A percentile compares a stretch with the other conserved stretches of the same genome.
Evolutionary conservation across 495 filamentous ascomycete genomes (phyloP).

Genomic region (Penicillium goetzii): DNA sequence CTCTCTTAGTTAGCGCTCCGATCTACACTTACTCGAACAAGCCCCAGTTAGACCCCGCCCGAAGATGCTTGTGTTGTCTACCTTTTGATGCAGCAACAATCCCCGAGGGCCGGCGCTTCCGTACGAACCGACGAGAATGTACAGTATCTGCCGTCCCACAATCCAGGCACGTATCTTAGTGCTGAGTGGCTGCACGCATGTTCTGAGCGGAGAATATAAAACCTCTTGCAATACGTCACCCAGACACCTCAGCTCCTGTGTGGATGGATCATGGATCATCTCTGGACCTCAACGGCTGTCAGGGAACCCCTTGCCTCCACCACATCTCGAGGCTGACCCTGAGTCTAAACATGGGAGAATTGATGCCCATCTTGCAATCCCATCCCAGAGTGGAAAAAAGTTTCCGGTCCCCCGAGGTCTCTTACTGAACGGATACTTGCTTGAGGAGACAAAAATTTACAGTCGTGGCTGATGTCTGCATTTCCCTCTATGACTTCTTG

Average conservation of each 20-base stretch:
- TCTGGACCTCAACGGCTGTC: slow-evolving; percentile 19
- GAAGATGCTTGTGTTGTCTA: background rate
- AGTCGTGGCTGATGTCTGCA: background rate
- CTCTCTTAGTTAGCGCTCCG: slow-evolving; percentile 13
- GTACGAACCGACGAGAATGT: slow-evolving; percentile 1
- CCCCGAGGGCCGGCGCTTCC: background rate
- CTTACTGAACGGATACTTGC: slow-evolving; percentile 27
- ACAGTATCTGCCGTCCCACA: slow-evolving; percentile 8
- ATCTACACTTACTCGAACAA: slow-evolving; percentile 18
- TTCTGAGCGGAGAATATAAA: slow-evolving; percentile 11
- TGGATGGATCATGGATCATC: slow-evolving; percentile 9
- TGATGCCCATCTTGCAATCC: slow-evolving; percentile 2
- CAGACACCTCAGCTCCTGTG: slow-evolving; percentile 9
- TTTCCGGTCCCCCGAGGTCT: slow-evolving; percentile 2
- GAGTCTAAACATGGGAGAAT: slow-evolving; percentile 6
- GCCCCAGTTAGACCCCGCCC: background rate
- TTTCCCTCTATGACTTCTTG: slow-evolving; percentile 20
- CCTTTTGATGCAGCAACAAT: background rate
- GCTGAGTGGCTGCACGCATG: slow-evolving; percentile 19
- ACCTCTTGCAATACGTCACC: slow-evolving; percentile 10
- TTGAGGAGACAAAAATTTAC: slow-evolving; percentile 12
- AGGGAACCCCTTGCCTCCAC: slow-evolving; percentile 17
- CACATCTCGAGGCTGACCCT: slow-evolving; percentile 7
- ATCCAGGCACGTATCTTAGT: slow-evolving; percentile 18
- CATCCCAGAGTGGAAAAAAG: slow-evolving; percentile 23